phyloP scores from a whole-genome alignment of 176 grass and related monocot genomes.

The Poa pratensis region DNA sequence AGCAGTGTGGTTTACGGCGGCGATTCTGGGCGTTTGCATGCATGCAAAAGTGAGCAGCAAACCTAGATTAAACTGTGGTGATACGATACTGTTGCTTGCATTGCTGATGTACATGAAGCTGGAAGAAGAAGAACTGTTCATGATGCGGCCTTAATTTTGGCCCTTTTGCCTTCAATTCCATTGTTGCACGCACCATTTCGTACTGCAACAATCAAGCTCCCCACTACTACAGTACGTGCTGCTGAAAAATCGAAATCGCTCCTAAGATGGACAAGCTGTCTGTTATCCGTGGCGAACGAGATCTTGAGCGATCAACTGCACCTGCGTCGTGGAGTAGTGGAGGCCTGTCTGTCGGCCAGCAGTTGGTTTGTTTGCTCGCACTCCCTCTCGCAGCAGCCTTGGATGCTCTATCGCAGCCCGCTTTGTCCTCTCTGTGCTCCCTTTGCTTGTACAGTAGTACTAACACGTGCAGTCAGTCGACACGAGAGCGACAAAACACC shows the following conservation, averaged over 20 bases:
- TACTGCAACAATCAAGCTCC: too few species aligned
- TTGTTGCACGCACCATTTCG: too few species aligned
- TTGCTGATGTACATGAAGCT: not conserved
- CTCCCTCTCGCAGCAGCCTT: not conserved
- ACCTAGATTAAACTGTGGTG: not conserved
- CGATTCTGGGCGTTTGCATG: not conserved
- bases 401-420: not conserved
- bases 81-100: not conserved
- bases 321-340: too few species aligned
- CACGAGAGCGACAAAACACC: constrained; percentile 35
- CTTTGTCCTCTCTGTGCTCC: not conserved
- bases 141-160: not conserved
- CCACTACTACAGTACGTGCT: not conserved
- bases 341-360: too few species aligned
- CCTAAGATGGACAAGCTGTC: not conserved
- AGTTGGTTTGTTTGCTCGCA: too few species aligned
- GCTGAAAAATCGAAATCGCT: not conserved
- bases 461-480: not conserved
- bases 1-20: not conserved
- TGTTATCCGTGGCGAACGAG: too few species aligned
- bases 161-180: not conserved
- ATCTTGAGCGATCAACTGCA: too few species aligned
- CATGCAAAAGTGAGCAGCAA: not conserved
- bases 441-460: too few species aligned
- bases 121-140: not conserved